Base-by-base conservation (phyloP, 1,284 basidiomycete genomes). In the Termitomyces sp. region DNA sequence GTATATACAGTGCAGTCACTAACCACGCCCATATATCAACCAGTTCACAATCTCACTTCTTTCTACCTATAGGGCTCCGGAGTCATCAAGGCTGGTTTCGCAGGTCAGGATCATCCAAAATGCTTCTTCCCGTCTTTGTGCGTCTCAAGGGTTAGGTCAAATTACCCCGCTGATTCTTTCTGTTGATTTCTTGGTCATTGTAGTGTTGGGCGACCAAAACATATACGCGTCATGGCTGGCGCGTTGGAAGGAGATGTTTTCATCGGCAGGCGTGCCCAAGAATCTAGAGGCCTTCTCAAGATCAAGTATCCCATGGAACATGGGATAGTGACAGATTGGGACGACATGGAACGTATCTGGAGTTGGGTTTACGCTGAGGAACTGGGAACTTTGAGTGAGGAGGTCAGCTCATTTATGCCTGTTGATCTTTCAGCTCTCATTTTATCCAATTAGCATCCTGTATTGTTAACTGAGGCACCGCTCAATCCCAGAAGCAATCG, bases 281-380 rank as follows among this genome's bases (percentile, higher is more conserved):
- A 97, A 65, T 88, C 93, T 60, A 79, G 94, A 55, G 95, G 95
- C 10, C 74, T 98, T 57, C 78, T 98, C 57, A 96, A 96, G 77
- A 96, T 97, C 63, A 94, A 93, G 69, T 97, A 97, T 67, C 95
- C 95, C n/a, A 97, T 98, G 84, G 92, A 95, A 67, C 91, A 94
- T 69, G 92, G 92, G 16, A 89, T 94, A 54, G 91, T 94, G 5
- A 92, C 90, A 26, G 92, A 97, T 73, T 97, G 94, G 94, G 94
- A 97, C 67, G 94, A 97, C 66, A 97, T 97, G 94, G 94, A 97
- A 70, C 83, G 91, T 52, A 96, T 97, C 80, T 97, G 94, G 94
- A 89, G 81, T 60, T 95, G 93, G 86, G 90, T 97, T 42, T 98
- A 97, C 68, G 86, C 89, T 16, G 93, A 97, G 67, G 95, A 97